These are phyloP conservation scores for Trichoderma virens DNA, from an alignment of 495 filamentous ascomycete species.

Conservation along the genomic window DNA sequence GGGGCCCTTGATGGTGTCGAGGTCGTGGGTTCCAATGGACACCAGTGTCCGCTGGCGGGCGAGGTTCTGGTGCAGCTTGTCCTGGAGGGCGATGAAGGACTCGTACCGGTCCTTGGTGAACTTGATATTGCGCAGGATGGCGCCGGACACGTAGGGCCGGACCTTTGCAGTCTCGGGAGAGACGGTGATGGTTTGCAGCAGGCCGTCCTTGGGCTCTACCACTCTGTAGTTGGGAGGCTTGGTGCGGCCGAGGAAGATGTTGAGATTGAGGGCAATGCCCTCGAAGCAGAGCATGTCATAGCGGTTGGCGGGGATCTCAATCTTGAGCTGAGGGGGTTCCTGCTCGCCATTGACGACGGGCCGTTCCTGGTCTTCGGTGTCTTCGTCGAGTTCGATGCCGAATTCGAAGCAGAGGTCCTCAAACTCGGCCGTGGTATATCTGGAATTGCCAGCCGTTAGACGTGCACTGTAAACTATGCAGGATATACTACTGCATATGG, in stretches of 20 bases:
- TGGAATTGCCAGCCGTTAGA: constrained; percentile 21
- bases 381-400: constrained; percentile 95
- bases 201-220: constrained; percentile 58
- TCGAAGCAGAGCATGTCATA: constrained; percentile 99
- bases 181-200: constrained; percentile 73
- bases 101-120: constrained; percentile 89
- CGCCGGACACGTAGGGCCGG: constrained; percentile 76
- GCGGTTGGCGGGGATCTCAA: constrained; percentile 97
- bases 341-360: constrained; percentile 70
- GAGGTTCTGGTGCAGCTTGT: constrained; percentile 96
- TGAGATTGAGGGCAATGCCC: constrained; percentile 89
- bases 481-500: not conserved
- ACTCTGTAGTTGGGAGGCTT: constrained; percentile 71
- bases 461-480: not conserved
- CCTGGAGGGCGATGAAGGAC: constrained; percentile 95
- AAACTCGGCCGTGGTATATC: constrained; percentile 88
- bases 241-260: constrained; percentile 77
- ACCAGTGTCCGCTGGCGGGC: constrained; percentile 88
- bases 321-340: constrained; percentile 88
- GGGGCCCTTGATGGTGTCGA: constrained; percentile 87
- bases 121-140: constrained; percentile 80
- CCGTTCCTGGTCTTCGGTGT: constrained; percentile 69
- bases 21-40: constrained; percentile 92
- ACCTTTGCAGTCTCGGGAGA: constrained; percentile 71
- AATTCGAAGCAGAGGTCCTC: constrained; percentile 98